Evolutionary conservation across 768 basidiomycete species (phyloP), one percentile per base, ranked within the genome.

Genomic region (Collybiopsis luxurians): DNA sequence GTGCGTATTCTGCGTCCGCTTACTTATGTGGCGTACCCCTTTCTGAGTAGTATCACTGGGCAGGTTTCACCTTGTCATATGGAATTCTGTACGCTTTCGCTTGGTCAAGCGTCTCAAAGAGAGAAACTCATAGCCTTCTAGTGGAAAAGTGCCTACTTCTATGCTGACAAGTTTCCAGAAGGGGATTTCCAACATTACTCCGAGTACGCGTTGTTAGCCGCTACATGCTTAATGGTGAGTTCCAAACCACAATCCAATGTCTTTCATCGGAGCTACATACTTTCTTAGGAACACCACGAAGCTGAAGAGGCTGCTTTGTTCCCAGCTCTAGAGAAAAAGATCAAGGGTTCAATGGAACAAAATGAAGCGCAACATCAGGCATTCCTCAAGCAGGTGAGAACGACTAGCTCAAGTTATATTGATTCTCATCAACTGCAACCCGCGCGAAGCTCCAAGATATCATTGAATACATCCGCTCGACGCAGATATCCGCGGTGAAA

Each of bases 71-170:
- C 43, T 60, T 15, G 59, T 53, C 15, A 34, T 60, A 15, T 60
- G 59, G 59, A 60, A 60, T 28, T 51, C 55, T 36, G 59, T 60
- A 53, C 2, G 55, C 44, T n/a, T n/a, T 15, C 34, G 10, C 27
- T 17, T 26, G 12, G 12, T 5, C 54, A 23, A 3, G 13, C n/a
- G 19, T 24, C 30, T 42, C n/a, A 38, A 45, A 6, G 24, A 17
- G 5, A 10, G 15, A 28, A 34, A n/a, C 50, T 51, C 50, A 38
- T 49, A 21, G 21, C n/a, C 9, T 36, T 17, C 17, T 43, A 60
- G 59, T 60, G 59, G 59, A 60, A 60, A 26, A 60, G 59, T 30
- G 36, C 55, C 23, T 60, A 60, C 38, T 60, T 60, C 55, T 56
- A 56, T 36, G 59, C 59, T 2, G 59, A 60, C 59, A 60, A 60